These are phyloP conservation scores for Hibiscus syriacus DNA, from an alignment of 345 rosid genomes.

Conservation along the genomic window DNA sequence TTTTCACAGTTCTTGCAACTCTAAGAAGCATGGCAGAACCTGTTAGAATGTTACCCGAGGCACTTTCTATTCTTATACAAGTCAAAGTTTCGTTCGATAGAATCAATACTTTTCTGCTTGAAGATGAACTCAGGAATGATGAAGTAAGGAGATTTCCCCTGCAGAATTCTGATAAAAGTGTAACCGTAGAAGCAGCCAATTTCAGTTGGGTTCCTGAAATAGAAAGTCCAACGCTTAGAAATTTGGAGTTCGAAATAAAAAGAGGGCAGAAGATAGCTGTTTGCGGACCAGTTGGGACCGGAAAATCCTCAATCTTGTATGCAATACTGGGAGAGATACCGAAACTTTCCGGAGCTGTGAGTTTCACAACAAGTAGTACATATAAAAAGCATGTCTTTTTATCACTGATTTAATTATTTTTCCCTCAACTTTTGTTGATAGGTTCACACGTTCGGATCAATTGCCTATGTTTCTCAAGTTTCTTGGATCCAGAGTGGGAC, in stretches of 20 bases:
- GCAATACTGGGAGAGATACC: conserved; percentile 69
- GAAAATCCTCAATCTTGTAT: conserved; percentile 64
- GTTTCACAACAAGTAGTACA: conserved; percentile 13
- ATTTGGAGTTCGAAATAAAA: conserved; percentile 38
- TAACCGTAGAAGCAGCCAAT: conserved; percentile 41
- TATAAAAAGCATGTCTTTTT: not conserved
- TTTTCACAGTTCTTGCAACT: conserved; percentile 69
- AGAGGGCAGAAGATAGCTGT: conserved; percentile 59
- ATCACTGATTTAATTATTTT: conserved; percentile 4
- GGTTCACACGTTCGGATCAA: conserved; percentile 49
- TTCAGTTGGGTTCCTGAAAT: conserved; percentile 69
- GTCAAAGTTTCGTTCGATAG: conserved; percentile 59
- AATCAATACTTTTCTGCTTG: conserved; percentile 50
- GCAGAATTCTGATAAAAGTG: conserved; percentile 21
- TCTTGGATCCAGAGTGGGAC: conserved; percentile 90
- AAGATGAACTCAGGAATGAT: conserved; percentile 44
- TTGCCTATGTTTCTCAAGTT: conserved; percentile 71
- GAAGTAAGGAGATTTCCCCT: conserved; percentile 20
- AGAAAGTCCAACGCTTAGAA: conserved; percentile 28
- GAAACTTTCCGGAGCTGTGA: conserved; percentile 58
- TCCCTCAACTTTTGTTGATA: conserved; percentile 10
- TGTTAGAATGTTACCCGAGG: conserved; percentile 61
- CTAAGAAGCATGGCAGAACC: conserved; percentile 61
- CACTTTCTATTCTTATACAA: conserved; percentile 65
- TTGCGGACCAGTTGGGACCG: conserved; percentile 77